Evolutionary conservation across 179 eudicot species (phyloP).

Genomic region (Monotropa hypopitys): DNA sequence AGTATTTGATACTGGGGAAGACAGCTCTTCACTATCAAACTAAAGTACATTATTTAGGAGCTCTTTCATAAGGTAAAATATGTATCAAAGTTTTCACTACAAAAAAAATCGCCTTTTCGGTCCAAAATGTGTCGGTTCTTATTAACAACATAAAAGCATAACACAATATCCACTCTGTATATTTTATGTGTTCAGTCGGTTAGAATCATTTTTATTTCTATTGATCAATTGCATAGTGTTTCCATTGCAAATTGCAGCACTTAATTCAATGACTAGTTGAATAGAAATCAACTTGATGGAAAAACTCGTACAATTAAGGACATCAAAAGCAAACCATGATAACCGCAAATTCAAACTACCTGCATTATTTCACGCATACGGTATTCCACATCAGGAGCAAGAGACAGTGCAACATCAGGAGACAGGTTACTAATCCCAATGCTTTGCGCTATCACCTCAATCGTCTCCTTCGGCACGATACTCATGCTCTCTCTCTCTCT

Average conservation of each 20-base stretch:
- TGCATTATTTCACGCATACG: constrained; percentile 50
- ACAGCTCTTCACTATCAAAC: not conserved
- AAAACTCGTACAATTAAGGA: not conserved
- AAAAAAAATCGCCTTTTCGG: not conserved
- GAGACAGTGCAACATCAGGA: constrained; percentile 34
- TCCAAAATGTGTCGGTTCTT: not conserved
- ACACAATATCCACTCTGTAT: not conserved
- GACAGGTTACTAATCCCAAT: constrained; percentile 34
- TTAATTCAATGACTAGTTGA: not conserved
- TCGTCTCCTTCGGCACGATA: constrained; percentile 37
- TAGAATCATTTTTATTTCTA: not conserved
- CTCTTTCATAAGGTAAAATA: not conserved
- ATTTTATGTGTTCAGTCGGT: not conserved
- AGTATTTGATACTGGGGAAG: not conserved
- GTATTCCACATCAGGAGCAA: constrained; percentile 45
- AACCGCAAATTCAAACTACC: constrained; percentile 15
- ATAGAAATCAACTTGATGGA: not conserved
- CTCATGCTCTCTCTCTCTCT: constrained; percentile 24
- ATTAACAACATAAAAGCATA: not conserved
- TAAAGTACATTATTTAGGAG: not conserved
- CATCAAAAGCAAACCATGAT: not conserved
- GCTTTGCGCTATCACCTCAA: constrained; percentile 43
- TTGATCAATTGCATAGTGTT: not conserved
- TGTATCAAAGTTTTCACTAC: not conserved
- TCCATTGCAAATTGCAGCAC: not conserved